Evolutionary conservation across 768 basidiomycete genomes (phyloP).

Genomic region (Hirschioporus abietinus): DNA sequence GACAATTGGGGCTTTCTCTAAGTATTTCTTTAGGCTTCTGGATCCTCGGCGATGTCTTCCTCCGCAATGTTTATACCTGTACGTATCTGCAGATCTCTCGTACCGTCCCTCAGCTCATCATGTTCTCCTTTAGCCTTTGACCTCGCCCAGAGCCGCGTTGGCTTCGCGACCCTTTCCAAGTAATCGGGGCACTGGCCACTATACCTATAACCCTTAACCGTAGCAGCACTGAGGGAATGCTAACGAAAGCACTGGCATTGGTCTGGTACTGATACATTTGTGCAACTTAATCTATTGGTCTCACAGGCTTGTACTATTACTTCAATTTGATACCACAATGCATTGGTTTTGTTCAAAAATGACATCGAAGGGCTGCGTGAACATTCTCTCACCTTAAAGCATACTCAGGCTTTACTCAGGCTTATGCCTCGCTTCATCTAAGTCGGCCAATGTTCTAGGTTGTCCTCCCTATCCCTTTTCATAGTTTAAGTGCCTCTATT

Average conservation of each 20-base stretch:
- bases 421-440: too few relatives aligned
- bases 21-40: constrained; percentile 12
- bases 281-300: neutral
- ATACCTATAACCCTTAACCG: neutral
- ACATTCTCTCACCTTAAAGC: too few relatives aligned
- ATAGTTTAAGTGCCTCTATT: too few relatives aligned
- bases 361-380: too few relatives aligned
- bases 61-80: constrained; percentile 26
- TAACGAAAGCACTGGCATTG: neutral
- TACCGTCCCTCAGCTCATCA: neutral
- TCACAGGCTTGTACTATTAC: neutral
- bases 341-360: neutral
- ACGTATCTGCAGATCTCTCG: neutral
- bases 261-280: neutral
- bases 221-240: neutral
- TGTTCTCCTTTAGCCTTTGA: constrained; percentile 10
- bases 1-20: neutral
- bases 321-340: neutral
- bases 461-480: too few relatives aligned
- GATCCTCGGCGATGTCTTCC: constrained; percentile 31
- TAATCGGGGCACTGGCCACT: neutral
- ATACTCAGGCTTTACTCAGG: too few relatives aligned
- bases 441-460: too few relatives aligned
- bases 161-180: constrained; percentile 12
- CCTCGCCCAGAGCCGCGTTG: constrained; percentile 14